Base-by-base conservation (phyloP, 78 protist species). In the Dictyostelium purpureum region DNA sequence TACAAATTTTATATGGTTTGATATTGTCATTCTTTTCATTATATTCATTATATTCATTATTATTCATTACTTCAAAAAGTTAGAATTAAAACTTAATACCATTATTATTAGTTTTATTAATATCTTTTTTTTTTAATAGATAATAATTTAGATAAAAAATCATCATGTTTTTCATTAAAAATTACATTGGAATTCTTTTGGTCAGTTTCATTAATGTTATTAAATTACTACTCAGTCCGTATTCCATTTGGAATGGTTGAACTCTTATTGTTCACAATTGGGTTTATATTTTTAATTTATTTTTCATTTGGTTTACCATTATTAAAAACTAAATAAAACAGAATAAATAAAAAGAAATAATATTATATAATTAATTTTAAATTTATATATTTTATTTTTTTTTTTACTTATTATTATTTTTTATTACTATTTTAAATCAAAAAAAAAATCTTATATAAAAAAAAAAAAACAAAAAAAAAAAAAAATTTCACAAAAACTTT, bases 1-100 rank as follows among this genome's bases (percentile, higher is more conserved):
- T 81, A 73, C 92, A 85, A 61, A 85, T 85, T 14, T n/a, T 73
- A 16, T 85, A 85, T 61, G 92, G 92, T 45, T 43, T 51, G 37
- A 19, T 85, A 1, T 47, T 85, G 21, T 49, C 83, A 3, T 47
- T 85, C 31, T 26, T 73, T 47, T 85, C 92, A 70, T 35, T 85
- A 18, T n/a, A n/a, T n/a, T n/a, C n/a, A n/a, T n/a, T n/a, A n/a
- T 61, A 56, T 26, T 16, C 21, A 19, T 61, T 85, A 70, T 59
- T 85, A 21, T 21, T 28, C 35, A 14, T 59, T 1, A 85, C 92
- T 43, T 63, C 92, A 33, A n/a, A 51, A 28, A 54, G 92, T 85
- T 40, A 6, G 11, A 7, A n/a, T n/a, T n/a, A n/a, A n/a, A n/a
- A n/a, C n/a, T 14, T 66, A 66, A 33, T 37, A 6, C 11, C 16